Evolutionary conservation across 2,329 filamentous ascomycete genomes (phyloP).

Genomic region (Massarina eburnea): DNA sequence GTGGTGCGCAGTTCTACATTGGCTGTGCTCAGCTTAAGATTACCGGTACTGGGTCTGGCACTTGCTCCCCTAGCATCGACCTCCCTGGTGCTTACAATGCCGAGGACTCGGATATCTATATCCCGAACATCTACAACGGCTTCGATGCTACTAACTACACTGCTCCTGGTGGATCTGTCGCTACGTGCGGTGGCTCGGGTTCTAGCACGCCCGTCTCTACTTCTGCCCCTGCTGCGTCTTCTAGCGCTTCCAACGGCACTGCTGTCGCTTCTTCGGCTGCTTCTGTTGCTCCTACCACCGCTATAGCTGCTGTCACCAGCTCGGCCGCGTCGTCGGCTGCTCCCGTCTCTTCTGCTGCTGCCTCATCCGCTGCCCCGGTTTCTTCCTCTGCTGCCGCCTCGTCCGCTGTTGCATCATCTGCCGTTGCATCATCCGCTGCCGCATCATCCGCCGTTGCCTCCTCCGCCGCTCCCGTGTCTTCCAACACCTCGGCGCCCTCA

Average conservation of each 20-base stretch:
- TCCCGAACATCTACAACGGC: constrained; percentile 40
- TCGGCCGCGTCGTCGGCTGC: no score
- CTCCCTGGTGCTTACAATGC: constrained; percentile 45
- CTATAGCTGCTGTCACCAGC: not conserved
- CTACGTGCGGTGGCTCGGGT: constrained; percentile 26
- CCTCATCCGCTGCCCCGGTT: not conserved
- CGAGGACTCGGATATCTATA: constrained; percentile 37
- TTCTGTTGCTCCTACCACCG: not conserved
- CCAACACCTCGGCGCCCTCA: not conserved
- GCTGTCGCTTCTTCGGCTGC: not conserved
- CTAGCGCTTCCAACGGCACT: not conserved
- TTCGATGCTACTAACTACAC: constrained; percentile 32
- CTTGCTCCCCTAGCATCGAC: constrained; percentile 42
- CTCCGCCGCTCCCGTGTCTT: not conserved
- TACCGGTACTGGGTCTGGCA: constrained; percentile 39
- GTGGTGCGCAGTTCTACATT: constrained; percentile 50
- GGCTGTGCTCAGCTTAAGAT: constrained; percentile 52
- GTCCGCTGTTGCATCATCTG: not conserved
- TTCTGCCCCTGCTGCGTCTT: not conserved
- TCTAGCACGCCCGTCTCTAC: constrained; percentile 4
- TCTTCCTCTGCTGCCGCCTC: not conserved
- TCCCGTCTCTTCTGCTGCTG: not conserved
- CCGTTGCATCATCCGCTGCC: not conserved
- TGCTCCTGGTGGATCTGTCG: constrained; percentile 33
- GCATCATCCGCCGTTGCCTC: no score